Evolutionary conservation across 192 early-diverging fungal species (phyloP), one percentile per base, ranked within the genome.

Genomic region (Dissophora ornata): DNA sequence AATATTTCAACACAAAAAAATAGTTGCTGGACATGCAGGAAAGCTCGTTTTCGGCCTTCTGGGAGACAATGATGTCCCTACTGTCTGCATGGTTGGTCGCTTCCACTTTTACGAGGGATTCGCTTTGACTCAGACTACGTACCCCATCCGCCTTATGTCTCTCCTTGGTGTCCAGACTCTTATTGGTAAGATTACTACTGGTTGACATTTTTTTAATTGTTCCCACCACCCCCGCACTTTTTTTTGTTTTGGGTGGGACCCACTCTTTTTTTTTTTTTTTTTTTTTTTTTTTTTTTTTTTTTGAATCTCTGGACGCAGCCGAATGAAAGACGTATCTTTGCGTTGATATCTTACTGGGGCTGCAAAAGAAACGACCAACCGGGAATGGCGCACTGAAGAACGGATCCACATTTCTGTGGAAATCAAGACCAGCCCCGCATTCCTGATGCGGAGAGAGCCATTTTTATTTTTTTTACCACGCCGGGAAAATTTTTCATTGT

Each of bases 21-120:
- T 65, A 87, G 89, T 92, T 44, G 81, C 67, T 48, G 92, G 92
- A 26, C 92, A 94, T 62, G 88, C 82, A 19, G 90, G 92, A 41
- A 92, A 91, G 69, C 84, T 97, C 25, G 93, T 94, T 10, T 94
- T 96, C 84, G 95, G 94, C 59, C 86, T 89, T 47, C 82, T 97
- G 47, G 84, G 89, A 36, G 85, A 88, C 41, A 86, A 82, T 21
- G 62, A 82, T 42, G 73, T 65, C 9, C 86, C 88, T 26, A 87
- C 87, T 4, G 91, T 96, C 33, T 92, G 89, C 78, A 92, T 96
- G 84, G 91, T 94, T 11, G 96, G 96, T n/a, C 84, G 96, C 25
- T 93, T 90, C 83, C 96, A 97, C 73, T 89, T 86, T 47, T 97
- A 97, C 71, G 96, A 97, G 74, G 96, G 96, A 13, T 91, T 94